Percentiles rank a stretch among this genome's conserved stretches.
Evolutionary conservation across 179 eudicot species (phyloP).

Genomic region (Spinacia oleracea): DNA sequence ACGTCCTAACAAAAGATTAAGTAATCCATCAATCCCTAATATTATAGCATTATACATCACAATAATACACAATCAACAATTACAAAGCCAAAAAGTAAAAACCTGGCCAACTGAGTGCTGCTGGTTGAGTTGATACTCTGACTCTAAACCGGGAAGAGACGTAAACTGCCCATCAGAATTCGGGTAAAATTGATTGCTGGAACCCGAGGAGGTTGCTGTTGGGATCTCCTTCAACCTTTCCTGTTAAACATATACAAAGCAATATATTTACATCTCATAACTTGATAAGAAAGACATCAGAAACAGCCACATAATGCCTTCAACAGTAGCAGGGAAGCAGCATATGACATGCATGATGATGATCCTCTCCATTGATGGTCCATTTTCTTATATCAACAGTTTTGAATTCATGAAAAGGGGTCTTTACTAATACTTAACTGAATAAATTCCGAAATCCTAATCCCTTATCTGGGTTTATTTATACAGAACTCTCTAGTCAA

Average conservation of each 20-base stretch:
- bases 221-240: slow-evolving; percentile 90
- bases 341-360: background rate
- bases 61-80: slow-evolving; percentile 13
- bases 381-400: no score
- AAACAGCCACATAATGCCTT: background rate
- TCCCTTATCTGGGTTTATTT: no score
- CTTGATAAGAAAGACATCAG: no score
- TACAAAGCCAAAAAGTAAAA: slow-evolving; percentile 13
- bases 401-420: no score
- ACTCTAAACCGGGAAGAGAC: slow-evolving; percentile 81
- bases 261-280: no score
- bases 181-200: slow-evolving; percentile 43
- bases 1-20: slow-evolving; percentile 29
- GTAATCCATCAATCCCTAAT: slow-evolving; percentile 8
- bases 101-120: slow-evolving; percentile 67
- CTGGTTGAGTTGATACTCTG: slow-evolving; percentile 49
- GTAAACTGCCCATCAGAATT: slow-evolving; percentile 48
- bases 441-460: no score
- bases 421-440: no score
- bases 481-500: no score
- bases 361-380: no score
- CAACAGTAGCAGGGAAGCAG: background rate
- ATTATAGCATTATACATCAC: slow-evolving; percentile 10
- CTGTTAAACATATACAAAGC: no score
- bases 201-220: slow-evolving; percentile 45